phyloP scores from a whole-genome alignment of 352 stramenopile genomes.

The Aphanomyces cochlioides region DNA sequence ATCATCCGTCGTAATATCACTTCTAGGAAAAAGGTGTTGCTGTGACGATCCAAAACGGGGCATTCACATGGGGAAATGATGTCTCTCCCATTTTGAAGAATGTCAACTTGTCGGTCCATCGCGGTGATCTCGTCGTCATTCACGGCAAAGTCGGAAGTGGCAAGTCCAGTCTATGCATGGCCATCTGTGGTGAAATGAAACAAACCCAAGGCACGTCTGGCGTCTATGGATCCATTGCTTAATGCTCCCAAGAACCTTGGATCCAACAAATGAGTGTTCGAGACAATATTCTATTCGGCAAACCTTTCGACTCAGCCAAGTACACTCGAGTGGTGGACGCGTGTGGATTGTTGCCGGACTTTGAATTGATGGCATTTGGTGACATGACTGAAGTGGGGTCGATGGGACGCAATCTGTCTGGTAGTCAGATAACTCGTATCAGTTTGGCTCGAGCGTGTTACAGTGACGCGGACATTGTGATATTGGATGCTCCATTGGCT shows the following conservation, averaged over 20 bases:
- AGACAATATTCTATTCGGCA: conserved; percentile 91
- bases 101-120: conserved; percentile 76
- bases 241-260: conserved; percentile 89
- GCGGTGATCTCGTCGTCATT: conserved; percentile 89
- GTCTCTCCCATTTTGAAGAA: conserved; percentile 36
- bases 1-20: no score
- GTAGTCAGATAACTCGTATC: conserved; percentile 62
- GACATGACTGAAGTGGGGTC: conserved; percentile 60
- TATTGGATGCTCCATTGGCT: conserved; percentile 66
- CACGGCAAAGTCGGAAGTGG: conserved; percentile 91
- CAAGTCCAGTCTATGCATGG: conserved; percentile 94
- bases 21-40: not conserved
- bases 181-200: conserved; percentile 92
- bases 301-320: conserved; percentile 37
- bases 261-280: conserved; percentile 87
- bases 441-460: conserved; percentile 70
- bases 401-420: conserved; percentile 56
- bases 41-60: conserved; percentile 56
- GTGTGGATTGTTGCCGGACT: conserved; percentile 52
- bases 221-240: conserved; percentile 56
- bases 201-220: conserved; percentile 44
- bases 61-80: conserved; percentile 49
- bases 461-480: conserved; percentile 45
- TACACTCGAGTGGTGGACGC: conserved; percentile 50
- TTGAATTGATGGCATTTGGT: conserved; percentile 50